Base-by-base conservation (phyloP, 805 yeast species). In the Nakazawaea laoshanensis region DNA sequence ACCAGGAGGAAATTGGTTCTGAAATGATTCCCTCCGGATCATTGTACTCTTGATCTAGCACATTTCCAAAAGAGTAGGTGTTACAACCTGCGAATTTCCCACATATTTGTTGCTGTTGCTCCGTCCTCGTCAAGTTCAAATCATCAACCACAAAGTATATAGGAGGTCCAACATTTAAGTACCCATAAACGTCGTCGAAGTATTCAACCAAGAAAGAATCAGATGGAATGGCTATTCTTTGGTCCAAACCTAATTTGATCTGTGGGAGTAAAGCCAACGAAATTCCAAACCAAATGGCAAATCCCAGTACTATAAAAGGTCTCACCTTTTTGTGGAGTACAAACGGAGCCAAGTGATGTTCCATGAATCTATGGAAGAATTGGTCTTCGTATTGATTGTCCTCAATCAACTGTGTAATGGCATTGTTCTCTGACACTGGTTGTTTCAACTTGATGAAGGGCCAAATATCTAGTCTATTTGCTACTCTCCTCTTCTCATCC, bases 1-100 rank as follows among this genome's bases (percentile, higher is more conserved):
- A 60, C 97, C 97, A 89, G 43, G 82, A 81, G 1, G 96, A 78
- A 2, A 85, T 71, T 0, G 97, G 95, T 29, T 85, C 92, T 2
- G 72, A 67, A 21, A 89, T 66, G 3, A 81, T 77, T 2, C 89
- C 79, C 2, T 70, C 59, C 0, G 78, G 63, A 22, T 95, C 61
- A 40, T 75, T 74, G 36, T 81, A 69, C 49, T 89, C 98, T 51
- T 86, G 88, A 45, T 87, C 95, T 27, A 89, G 52, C 6, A 88
- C 65, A 46, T 87, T 92, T 1, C 81, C 75, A 27, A 89, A 50
- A 0, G 96, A 89, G 44, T 61, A 74, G 43, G 80, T 76, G 27
- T 83, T 69, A 52, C 98, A 89, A 0, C 86, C 69, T 0, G 95
- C 73, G 49, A 86, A 92, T 38, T 86, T 71, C 1, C 96, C 95